These are phyloP conservation scores for Microbotryum silenes-acaulis DNA, from an alignment of 1,284 basidiomycete genomes.

Conservation along the genomic window DNA sequence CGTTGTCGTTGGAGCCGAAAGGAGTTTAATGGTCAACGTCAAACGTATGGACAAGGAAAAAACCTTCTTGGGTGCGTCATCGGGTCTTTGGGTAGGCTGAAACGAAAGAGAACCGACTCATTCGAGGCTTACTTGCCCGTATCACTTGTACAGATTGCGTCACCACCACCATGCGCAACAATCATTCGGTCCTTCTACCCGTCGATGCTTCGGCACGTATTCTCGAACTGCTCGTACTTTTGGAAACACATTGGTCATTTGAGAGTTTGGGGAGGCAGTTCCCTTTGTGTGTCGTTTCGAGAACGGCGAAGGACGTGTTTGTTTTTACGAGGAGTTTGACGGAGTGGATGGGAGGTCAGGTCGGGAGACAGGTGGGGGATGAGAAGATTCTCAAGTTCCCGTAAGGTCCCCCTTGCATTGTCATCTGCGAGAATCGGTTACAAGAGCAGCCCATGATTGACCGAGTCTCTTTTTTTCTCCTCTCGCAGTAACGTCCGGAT, in stretches of 20 bases:
- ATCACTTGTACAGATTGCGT: slow-evolving; percentile 57
- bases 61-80: slow-evolving; percentile 65
- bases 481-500: slow-evolving; percentile 70
- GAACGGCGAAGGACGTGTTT: slow-evolving; percentile 86
- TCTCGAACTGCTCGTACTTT: slow-evolving; percentile 83
- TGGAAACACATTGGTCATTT: slow-evolving; percentile 97
- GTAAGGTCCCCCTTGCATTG: slow-evolving; percentile 52
- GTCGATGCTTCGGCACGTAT: slow-evolving; percentile 90
- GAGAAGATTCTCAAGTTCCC: slow-evolving; percentile 41
- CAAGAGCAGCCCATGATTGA: neutral
- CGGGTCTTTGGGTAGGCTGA: too few species aligned
- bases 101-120: too few species aligned
- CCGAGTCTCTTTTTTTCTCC: slow-evolving; percentile 8
- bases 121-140: too few species aligned
- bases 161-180: slow-evolving; percentile 67
- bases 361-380: slow-evolving; percentile 48
- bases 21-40: slow-evolving; percentile 70
- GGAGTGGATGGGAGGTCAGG: slow-evolving; percentile 70
- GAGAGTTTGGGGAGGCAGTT: slow-evolving; percentile 48
- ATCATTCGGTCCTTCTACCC: slow-evolving; percentile 70
- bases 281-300: slow-evolving; percentile 85
- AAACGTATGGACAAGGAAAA: slow-evolving; percentile 86
- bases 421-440: slow-evolving; percentile 48
- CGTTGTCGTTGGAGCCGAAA: slow-evolving; percentile 85
- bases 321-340: slow-evolving; percentile 94